These are phyloP conservation scores for Cryphonectria radicalis DNA, from an alignment of 2,329 filamentous ascomycete genomes.

Conservation along the genomic window DNA sequence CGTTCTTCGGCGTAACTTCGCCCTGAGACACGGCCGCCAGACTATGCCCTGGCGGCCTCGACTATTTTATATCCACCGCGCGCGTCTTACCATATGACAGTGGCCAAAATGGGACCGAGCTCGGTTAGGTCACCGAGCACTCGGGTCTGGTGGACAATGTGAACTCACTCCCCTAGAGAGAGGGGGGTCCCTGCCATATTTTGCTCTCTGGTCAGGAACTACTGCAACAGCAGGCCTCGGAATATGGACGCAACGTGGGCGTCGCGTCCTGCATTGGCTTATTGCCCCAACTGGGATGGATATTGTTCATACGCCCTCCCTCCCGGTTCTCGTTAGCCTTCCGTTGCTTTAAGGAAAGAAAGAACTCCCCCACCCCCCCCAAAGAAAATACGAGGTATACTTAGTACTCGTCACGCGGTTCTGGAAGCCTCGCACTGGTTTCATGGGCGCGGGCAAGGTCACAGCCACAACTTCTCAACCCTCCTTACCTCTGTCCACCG, in stretches of 20 bases:
- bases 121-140: conserved; percentile 1
- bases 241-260: conserved; percentile 9
- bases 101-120: conserved; percentile 9
- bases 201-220: background rate
- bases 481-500: background rate
- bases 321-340: background rate
- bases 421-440: background rate
- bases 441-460: background rate
- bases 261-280: background rate
- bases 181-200: background rate
- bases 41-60: background rate
- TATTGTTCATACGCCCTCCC: background rate
- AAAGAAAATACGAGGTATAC: background rate
- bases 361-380: background rate
- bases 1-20: conserved; percentile 7
- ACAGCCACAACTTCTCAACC: background rate
- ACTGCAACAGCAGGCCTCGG: conserved; percentile 1
- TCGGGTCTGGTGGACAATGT: background rate
- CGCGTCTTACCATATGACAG: background rate
- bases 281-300: background rate
- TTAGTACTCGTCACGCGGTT: background rate
- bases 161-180: background rate
- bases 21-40: background rate
- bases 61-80: background rate
- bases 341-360: background rate